A percentile compares a stretch with the other conserved stretches of the same genome.
Evolutionary conservation across 1,139 yeast genomes (phyloP).

Genomic region (Zygoascus sp.): DNA sequence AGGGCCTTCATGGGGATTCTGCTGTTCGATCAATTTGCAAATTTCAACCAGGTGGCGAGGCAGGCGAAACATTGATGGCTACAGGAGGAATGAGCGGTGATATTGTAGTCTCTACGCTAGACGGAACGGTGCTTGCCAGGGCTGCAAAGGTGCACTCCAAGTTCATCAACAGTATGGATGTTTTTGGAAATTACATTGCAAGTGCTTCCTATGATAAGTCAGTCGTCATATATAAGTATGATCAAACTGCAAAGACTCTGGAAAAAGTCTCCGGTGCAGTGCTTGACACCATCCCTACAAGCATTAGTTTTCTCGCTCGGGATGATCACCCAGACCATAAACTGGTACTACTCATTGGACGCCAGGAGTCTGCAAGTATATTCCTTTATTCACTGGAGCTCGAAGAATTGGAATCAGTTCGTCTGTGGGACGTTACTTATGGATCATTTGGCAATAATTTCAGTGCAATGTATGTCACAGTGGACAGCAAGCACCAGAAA

Average conservation of each 20-base stretch:
- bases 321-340: conserved; percentile 20
- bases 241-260: conserved; percentile 31
- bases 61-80: conserved; percentile 17
- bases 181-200: conserved; percentile 40
- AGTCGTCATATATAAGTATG: conserved; percentile 44
- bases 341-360: conserved; percentile 49
- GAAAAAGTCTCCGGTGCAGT: conserved; percentile 8
- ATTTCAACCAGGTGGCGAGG: conserved; percentile 2
- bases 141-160: conserved; percentile 41
- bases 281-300: conserved; percentile 15
- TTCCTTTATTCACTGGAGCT: conserved; percentile 39
- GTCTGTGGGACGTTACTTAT: conserved; percentile 72
- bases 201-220: conserved; percentile 62
- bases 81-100: conserved; percentile 37
- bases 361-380: conserved; percentile 56
- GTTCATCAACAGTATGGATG: conserved; percentile 40
- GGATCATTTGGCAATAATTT: conserved; percentile 52
- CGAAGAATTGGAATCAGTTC: conserved; percentile 33
- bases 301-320: conserved; percentile 15
- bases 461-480: conserved; percentile 50
- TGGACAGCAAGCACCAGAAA: conserved; percentile 31
- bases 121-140: conserved; percentile 15
- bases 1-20: conserved; percentile 25
- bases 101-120: conserved; percentile 17
- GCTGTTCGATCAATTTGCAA: conserved; percentile 19